Conservation (phyloP, 306 rosid species). For the Elaeagnus macrophylla region DNA sequence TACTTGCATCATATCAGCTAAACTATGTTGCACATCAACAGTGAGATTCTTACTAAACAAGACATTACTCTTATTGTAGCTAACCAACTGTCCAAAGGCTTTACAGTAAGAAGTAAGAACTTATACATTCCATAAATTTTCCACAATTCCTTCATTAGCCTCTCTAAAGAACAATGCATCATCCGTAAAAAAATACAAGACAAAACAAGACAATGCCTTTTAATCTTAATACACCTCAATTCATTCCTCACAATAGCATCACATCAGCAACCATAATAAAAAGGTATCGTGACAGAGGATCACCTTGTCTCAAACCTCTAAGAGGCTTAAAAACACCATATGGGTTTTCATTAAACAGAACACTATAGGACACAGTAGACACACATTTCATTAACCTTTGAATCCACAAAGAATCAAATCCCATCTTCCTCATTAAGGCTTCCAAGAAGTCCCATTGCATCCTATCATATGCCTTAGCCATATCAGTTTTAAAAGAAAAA, state of each 20-base stretch:
- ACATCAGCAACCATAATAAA: neutral
- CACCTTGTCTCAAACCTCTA: neutral
- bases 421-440: neutral
- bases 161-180: neutral
- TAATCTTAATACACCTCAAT: too few species aligned
- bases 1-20: neutral
- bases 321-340: neutral
- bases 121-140: neutral
- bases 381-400: neutral
- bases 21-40: neutral
- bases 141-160: too few species aligned
- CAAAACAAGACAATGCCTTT: too few species aligned
- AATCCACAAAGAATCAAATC: neutral
- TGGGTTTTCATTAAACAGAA: too few species aligned
- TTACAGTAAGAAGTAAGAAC: too few species aligned
- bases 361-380: neutral
- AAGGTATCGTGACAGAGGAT: neutral
- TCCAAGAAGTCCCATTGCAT: neutral
- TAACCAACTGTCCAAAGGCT: neutral
- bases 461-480: neutral
- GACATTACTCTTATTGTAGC: too few species aligned
- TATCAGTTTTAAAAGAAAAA: neutral
- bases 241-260: too few species aligned
- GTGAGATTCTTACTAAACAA: neutral
- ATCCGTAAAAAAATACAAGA: too few species aligned